Percentiles rank a stretch among this genome's conserved stretches.
Evolutionary conservation across 805 yeast genomes (phyloP).

Genomic region (Metschnikowia orientalis): DNA sequence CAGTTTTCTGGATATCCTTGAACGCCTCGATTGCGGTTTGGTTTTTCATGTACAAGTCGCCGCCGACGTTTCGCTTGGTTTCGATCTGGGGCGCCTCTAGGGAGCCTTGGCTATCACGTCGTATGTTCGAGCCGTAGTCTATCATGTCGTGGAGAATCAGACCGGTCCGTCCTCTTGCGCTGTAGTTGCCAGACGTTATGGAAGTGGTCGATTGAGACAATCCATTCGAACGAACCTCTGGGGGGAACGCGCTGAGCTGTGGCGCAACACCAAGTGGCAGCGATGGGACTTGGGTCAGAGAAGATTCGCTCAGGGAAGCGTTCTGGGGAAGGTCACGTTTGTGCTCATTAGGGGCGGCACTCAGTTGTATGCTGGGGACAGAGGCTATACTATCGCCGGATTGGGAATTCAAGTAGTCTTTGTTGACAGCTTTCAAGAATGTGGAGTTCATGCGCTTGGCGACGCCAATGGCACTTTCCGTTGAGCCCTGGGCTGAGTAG

Average conservation of each 20-base stretch:
- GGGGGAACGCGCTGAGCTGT: conserved; percentile 1
- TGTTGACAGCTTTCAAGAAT: conserved; percentile 32
- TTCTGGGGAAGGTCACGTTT: neutral
- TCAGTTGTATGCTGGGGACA: conserved; percentile 4
- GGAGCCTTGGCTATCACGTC: conserved; percentile 21
- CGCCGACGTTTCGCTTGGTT: conserved; percentile 43
- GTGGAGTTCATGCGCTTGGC: conserved; percentile 52
- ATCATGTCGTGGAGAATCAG: conserved; percentile 28
- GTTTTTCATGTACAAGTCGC: conserved; percentile 40
- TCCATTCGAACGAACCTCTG: neutral
- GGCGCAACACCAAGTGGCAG: no score
- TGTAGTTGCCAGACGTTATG: neutral
- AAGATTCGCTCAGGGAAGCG: no score
- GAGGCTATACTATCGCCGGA: conserved; percentile 21
- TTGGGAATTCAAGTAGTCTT: no score
- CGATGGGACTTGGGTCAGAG: no score
- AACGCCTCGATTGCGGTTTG: conserved; percentile 41
- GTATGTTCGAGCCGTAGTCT: conserved; percentile 22
- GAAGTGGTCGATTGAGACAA: conserved; percentile 1
- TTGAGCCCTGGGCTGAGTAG: conserved; percentile 1
- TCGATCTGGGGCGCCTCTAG: conserved; percentile 42
- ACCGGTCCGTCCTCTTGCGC: conserved; percentile 2
- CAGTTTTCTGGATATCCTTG: conserved; percentile 39
- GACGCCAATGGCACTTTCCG: conserved; percentile 57
- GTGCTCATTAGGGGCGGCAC: neutral